A percentile compares a stretch with the other conserved stretches of the same genome.
phyloP scores from a whole-genome alignment of 495 filamentous ascomycete genomes.

The Opeltia flavorubescens region DNA sequence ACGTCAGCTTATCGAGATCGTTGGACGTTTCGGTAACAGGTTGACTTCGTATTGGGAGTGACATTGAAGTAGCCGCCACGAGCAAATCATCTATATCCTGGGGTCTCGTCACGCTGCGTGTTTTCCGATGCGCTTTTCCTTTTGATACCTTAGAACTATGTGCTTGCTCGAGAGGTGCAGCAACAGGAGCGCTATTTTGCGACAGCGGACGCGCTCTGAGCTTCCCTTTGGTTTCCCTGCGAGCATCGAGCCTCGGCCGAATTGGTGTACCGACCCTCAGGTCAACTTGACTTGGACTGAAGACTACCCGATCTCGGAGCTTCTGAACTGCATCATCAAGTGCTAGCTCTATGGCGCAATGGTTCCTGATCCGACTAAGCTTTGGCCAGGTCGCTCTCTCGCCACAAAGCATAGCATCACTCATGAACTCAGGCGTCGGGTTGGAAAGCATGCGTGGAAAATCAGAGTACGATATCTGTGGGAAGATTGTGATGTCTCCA shows the following conservation, averaged over 20 bases:
- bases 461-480: slow-evolving; percentile 58
- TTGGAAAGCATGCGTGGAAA: slow-evolving; percentile 70
- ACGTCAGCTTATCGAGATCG: slow-evolving; percentile 7
- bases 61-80: neutral
- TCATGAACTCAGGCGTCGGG: slow-evolving; percentile 83
- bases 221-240: neutral
- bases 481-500: slow-evolving; percentile 91
- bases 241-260: neutral
- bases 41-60: neutral
- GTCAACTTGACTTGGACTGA: slow-evolving; percentile 59
- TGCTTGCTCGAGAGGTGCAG: neutral
- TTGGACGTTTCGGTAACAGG: neutral
- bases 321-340: slow-evolving; percentile 70
- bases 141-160: neutral
- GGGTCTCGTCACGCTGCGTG: slow-evolving; percentile 12
- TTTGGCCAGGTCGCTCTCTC: slow-evolving; percentile 88
- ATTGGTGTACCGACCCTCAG: slow-evolving; percentile 19
- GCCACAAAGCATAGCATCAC: slow-evolving; percentile 55
- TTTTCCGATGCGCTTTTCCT: slow-evolving; percentile 8
- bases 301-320: slow-evolving; percentile 62
- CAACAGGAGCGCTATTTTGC: slow-evolving; percentile 11
- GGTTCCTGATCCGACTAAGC: slow-evolving; percentile 64
- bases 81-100: neutral
- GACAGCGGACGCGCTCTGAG: slow-evolving; percentile 11
- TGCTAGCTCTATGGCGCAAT: slow-evolving; percentile 74